Evolutionary conservation across 768 basidiomycete species (phyloP), one percentile per base, ranked within the genome.

Genomic region (Goffeauzyma gilvescens): DNA sequence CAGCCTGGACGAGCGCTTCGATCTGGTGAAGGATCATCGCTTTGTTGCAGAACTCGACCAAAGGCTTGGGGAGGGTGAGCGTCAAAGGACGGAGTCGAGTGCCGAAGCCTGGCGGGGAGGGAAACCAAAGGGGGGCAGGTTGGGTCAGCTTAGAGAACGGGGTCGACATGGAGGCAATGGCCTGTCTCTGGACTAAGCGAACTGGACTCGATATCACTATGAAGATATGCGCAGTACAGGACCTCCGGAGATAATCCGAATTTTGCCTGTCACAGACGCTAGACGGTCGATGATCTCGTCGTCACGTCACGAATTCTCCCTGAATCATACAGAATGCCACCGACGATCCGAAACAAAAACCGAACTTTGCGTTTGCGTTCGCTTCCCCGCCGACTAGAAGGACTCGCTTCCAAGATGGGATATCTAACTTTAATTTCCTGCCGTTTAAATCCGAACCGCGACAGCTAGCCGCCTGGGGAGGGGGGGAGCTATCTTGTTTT

Each of bases 81-180:
- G 66, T 67, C 44, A 69, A 48, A 35, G 68, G 68, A 48, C 68
- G 63, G 18, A 69, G 65, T 38, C 68, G 63, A n/a, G 68, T 69
- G 43, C 68, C 68, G 63, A 69, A 69, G 53, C 63, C 61, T 63
- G 50, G 8, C 8, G 9, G 15, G 21, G 24, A 4, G 15, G 6
- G 20, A 20, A 35, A 32, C 31, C 38, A 24, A 30, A 32, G 36
- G 32, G 32, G 35, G n/a, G 47, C 15, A 6, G 40, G 38, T 24
- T 13, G 42, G 23, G n/a, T n/a, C 28, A 21, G 23, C 27, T 32
- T 13, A 28, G 28, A 20, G 8, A 24, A 25, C 23, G 14, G 18
- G 7, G 21, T 13, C 27, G 15, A 17, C 24, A 47, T 23, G 22
- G 14, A 22, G 45, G 22, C 32, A 21, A 15, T 27, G 41, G 28